Percentiles rank a stretch among this genome's conserved stretches.
These are phyloP conservation scores for Collybiopsis luxurians DNA, from an alignment of 768 basidiomycete genomes.

Conservation along the genomic window DNA sequence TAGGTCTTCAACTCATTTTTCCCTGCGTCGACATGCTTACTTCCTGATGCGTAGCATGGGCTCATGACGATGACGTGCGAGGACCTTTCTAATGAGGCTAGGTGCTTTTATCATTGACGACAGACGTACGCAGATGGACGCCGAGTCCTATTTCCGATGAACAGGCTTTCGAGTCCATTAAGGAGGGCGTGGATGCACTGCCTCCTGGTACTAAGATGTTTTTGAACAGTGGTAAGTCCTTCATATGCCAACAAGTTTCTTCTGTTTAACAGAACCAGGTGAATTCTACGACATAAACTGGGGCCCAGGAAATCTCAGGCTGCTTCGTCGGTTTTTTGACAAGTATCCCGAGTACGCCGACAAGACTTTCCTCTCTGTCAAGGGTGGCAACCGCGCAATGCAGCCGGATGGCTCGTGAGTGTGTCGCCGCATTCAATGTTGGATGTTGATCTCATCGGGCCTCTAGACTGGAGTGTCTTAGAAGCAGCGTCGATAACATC, in stretches of 20 bases:
- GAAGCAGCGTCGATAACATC: slow-evolving; percentile 42
- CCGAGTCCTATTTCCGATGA: slow-evolving; percentile 48
- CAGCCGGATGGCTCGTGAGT: too few relatives aligned
- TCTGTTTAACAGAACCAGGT: slow-evolving; percentile 35
- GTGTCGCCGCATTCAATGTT: too few relatives aligned
- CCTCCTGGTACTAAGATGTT: slow-evolving; percentile 44
- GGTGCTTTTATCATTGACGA: too few relatives aligned
- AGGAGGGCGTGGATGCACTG: too few relatives aligned
- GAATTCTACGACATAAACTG: slow-evolving; percentile 55
- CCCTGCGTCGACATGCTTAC: too few relatives aligned
- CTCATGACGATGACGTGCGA: slow-evolving; percentile 59
- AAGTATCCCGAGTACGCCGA: slow-evolving; percentile 33
- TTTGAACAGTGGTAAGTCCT: slow-evolving; percentile 53
- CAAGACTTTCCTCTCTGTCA: slow-evolving; percentile 32
- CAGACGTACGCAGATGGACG: slow-evolving; percentile 46
- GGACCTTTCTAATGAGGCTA: too few relatives aligned
- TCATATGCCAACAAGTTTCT: too few relatives aligned
- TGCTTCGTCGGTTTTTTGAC: slow-evolving; percentile 49
- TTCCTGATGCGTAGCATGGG: slow-evolving; percentile 42
- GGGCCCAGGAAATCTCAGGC: slow-evolving; percentile 41
- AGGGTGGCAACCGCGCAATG: slow-evolving; percentile 20
- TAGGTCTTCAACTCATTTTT: too few relatives aligned
- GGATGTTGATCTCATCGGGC: too few relatives aligned
- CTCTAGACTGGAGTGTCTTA: slow-evolving; percentile 36
- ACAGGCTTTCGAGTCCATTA: slow-evolving; percentile 57